These are phyloP conservation scores for Eruca vesicaria DNA, from an alignment of 441 rosid genomes.

Conservation along the genomic window DNA sequence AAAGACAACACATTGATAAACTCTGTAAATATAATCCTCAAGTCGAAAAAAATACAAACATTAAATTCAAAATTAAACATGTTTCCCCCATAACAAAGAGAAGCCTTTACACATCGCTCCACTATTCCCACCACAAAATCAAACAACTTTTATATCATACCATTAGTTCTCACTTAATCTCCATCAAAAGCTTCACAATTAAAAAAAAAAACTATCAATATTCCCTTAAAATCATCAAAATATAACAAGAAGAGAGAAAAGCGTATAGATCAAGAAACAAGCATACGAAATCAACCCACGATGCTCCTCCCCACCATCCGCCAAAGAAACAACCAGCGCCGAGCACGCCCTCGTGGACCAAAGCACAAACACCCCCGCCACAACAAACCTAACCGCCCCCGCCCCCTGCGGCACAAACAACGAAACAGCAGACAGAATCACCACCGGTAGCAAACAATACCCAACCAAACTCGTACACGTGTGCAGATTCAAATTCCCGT, in stretches of 20 bases:
- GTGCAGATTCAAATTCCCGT: slow-evolving; percentile 80
- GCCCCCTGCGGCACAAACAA: slow-evolving; percentile 74
- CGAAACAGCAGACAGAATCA: slow-evolving; percentile 68
- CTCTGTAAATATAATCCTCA: not conserved
- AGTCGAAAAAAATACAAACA: slow-evolving; percentile 29
- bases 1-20: not conserved
- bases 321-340: slow-evolving; percentile 66
- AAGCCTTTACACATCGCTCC: slow-evolving; percentile 26
- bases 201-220: slow-evolving; percentile 20
- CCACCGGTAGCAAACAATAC: slow-evolving; percentile 81
- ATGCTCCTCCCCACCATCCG: slow-evolving; percentile 91
- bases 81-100: not conserved
- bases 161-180: slow-evolving; percentile 9
- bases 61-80: slow-evolving; percentile 25
- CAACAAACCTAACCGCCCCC: slow-evolving; percentile 43
- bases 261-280: slow-evolving; percentile 84
- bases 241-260: slow-evolving; percentile 91
- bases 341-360: slow-evolving; percentile 87
- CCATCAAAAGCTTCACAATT: no score
- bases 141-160: not conserved
- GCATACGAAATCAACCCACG: slow-evolving; percentile 86
- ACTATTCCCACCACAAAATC: slow-evolving; percentile 8
- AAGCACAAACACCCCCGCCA: slow-evolving; percentile 62
- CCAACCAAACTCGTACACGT: slow-evolving; percentile 90
- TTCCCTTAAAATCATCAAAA: slow-evolving; percentile 41